Evolutionary conservation across 495 filamentous ascomycete species (phyloP).

Genomic region (Hypoxylon crocopeplum): DNA sequence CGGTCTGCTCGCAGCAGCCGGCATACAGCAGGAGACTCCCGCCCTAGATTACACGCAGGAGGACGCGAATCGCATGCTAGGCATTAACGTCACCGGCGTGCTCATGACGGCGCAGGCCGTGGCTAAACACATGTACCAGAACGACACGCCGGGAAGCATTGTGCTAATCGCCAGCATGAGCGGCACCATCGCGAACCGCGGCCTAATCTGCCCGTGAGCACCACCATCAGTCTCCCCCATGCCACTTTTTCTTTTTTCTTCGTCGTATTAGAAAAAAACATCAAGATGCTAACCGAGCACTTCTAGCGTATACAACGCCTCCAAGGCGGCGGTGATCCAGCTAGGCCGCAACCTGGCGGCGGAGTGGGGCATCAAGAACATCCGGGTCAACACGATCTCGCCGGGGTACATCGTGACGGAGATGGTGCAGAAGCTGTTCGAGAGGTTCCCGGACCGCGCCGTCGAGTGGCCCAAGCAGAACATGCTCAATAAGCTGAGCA

Average conservation of each 20-base stretch:
- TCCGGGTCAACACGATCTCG: conserved; percentile 94
- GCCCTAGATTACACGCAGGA: conserved; percentile 72
- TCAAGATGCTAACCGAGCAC: conserved; percentile 62
- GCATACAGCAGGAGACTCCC: conserved; percentile 75
- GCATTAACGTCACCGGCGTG: conserved; percentile 76
- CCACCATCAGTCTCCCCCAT: background rate
- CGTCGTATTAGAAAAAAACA: background rate
- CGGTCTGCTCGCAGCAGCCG: conserved; percentile 82
- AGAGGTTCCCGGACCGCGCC: conserved; percentile 74
- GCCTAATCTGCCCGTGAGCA: conserved; percentile 54
- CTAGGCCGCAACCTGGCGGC: conserved; percentile 83
- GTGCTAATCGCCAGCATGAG: conserved; percentile 82
- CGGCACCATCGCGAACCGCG: conserved; percentile 77
- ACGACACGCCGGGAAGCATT: conserved; percentile 65
- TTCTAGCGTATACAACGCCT: conserved; percentile 87
- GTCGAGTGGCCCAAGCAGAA: conserved; percentile 85
- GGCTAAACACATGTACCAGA: conserved; percentile 75
- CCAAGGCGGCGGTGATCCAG: conserved; percentile 87
- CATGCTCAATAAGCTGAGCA: conserved; percentile 83
- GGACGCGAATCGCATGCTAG: conserved; percentile 69
- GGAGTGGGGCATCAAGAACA: conserved; percentile 86
- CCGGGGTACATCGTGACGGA: conserved; percentile 95
- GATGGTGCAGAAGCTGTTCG: conserved; percentile 84
- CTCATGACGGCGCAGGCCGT: conserved; percentile 82
- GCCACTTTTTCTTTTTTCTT: background rate